Percentiles rank a stretch among this genome's conserved stretches.
Evolutionary conservation across 768 basidiomycete species (phyloP).

Genomic region (Leucocoprinus sp.): DNA sequence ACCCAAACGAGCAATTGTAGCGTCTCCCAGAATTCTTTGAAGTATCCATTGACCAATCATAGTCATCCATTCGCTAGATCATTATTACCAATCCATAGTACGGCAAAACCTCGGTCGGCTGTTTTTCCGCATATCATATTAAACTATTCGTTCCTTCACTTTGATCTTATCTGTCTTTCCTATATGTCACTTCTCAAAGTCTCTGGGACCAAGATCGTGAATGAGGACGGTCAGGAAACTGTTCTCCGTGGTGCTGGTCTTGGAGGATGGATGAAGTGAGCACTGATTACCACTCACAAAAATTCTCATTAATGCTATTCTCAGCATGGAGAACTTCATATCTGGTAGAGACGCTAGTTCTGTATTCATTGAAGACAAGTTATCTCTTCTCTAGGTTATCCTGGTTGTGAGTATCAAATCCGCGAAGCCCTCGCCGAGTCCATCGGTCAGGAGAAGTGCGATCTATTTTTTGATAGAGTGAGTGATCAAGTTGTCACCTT

Average conservation of each 20-base stretch:
- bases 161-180: background rate
- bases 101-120: constrained; percentile 17
- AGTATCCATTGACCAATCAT: no score
- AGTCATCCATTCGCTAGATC: background rate
- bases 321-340: constrained; percentile 73
- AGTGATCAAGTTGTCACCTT: constrained; percentile 6
- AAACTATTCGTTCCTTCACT: background rate
- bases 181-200: constrained; percentile 47
- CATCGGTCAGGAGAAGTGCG: constrained; percentile 58
- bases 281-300: constrained; percentile 14
- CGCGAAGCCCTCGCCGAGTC: constrained; percentile 56
- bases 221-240: constrained; percentile 45
- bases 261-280: constrained; percentile 77
- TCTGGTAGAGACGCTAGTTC: constrained; percentile 29
- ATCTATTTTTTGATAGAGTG: constrained; percentile 79
- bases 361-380: background rate
- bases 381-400: constrained; percentile 42
- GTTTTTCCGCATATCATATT: constrained; percentile 1
- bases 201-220: constrained; percentile 51
- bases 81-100: background rate
- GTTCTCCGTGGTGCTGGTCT: constrained; percentile 65
- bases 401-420: constrained; percentile 76
- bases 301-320: background rate
- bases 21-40: no score
- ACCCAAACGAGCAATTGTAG: background rate